Evolutionary conservation across 1,139 yeast genomes (phyloP), one percentile per base, ranked within the genome.

Genomic region (Taphrina confusa): DNA sequence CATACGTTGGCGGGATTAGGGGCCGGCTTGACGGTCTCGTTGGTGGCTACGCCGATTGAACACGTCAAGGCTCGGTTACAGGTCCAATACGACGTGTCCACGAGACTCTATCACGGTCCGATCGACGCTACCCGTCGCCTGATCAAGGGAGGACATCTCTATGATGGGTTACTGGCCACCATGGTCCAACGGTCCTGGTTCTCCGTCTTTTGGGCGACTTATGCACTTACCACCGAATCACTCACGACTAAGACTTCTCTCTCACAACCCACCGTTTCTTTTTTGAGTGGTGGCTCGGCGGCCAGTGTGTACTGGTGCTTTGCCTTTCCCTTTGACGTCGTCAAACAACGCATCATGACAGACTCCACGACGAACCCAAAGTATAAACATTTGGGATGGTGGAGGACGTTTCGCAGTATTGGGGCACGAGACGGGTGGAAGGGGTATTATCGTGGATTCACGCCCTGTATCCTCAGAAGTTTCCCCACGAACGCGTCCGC

Each of bases 401-500:
- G 56, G 31, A 22, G 18, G 14, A 33, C 58, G 23, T 31, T 76
- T 78, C 12, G 78, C 74, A 65, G 81, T 80, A 64, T 87, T 89
- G 1, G 61, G 60, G 85, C 86, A 70, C 71, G 71, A 40, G 78
- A 61, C 75, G 72, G 67, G 96, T 95, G 1, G 88, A 85, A 45
- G 5, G 60, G 55, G 5, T 37, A 34, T 12, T 61, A 66, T 47
- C 78, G 84, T 68, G 96, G 96, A 0, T 88, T 87, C 71, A 80
- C 80, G 5, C 95, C 95, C 2, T 82, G 89, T 27, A 84, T 87
- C 49, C 70, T 84, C 65, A 68, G 78, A 25, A 75, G 78, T 8
- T 88, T 88, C 78, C 96, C 96, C 2, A 94, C 95, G 1, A 90
- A 90, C 70, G 96, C 96, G 1, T 94, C 96, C 6, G 97, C 97